Evolutionary conservation across 306 rosid genomes (phyloP), one percentile per base, ranked within the genome.

Genomic region (Cercis canadensis): DNA sequence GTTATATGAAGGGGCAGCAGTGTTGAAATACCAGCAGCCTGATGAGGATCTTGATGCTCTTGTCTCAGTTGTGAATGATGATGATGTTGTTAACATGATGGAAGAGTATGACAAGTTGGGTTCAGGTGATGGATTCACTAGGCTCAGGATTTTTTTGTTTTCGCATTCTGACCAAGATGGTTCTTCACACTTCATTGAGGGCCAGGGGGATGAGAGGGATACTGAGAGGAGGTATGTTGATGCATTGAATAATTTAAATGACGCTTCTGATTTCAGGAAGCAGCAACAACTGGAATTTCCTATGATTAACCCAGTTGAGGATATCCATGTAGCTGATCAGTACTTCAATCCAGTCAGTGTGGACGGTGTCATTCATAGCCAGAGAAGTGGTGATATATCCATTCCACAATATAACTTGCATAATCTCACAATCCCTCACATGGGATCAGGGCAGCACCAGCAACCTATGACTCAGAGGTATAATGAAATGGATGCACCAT

Each of bases 1-100:
- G 80, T 85, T 95, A 14, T 92, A 83, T 80, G 97, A 92, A 11
- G 89, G 88, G 53, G 92, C 87, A 17, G 84, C 92, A 7, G 88
- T 92, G 51, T 77, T 95, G 68, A 95, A 95, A 83, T 95, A 95
- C 73, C 97, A 95, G 81, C 97, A 95, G 55, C 99, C 99, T 1
- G 97, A 95, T 75, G 97, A 95, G 77, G 99, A 95, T 74, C 96
- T 92, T 65, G 97, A 95, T 62, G 96, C 99, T 3, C 97, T 95
- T 51, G 99, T 95, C 24, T 92, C 99, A 0, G 96, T 95, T 65
- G 97, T 95, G 56, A 95, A 92, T 55, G 96, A 95, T 37, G 99
- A 92, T 82, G 97, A 92, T 81, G 97, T 95, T 62, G 79, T 78
- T 72, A 95, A 95, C 81, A 95, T 95, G 97, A 92, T 95, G 99